Conservation (phyloP, 1,139 yeast species). For the Sugiyamaella grinbergsii region DNA sequence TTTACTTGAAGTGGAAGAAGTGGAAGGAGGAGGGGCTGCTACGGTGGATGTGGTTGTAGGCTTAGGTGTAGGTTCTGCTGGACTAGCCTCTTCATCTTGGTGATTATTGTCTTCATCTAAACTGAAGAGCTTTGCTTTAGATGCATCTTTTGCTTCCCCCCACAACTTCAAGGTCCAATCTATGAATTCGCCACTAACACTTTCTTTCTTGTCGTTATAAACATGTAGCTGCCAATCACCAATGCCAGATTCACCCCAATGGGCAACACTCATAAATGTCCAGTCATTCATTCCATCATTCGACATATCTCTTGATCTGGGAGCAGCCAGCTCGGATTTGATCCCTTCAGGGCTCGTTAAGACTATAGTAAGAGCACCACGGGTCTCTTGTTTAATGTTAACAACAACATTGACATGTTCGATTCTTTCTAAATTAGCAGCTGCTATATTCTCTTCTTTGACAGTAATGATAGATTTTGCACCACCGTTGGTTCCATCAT, state of each 20-base stretch:
- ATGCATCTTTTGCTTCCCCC: conserved; percentile 73
- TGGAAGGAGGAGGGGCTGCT: conserved; percentile 7
- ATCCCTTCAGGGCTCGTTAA: conserved; percentile 77
- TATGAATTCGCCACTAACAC: conserved; percentile 50
- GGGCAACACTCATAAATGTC: conserved; percentile 98
- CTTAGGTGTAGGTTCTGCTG: conserved; percentile 2
- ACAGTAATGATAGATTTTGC: conserved; percentile 53
- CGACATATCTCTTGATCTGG: conserved; percentile 60
- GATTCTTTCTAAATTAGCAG: conserved; percentile 64
- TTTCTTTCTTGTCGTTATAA: conserved; percentile 47
- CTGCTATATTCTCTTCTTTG: conserved; percentile 51
- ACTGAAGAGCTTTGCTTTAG: conserved; percentile 55
- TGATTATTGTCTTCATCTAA: conserved; percentile 33
- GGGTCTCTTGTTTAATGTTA: conserved; percentile 59
- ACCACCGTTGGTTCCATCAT: conserved; percentile 34
- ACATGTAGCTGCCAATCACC: conserved; percentile 86
- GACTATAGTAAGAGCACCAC: conserved; percentile 72
- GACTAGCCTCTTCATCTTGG: conserved; percentile 23
- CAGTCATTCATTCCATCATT: conserved; percentile 69
- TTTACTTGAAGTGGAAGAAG: conserved; percentile 24
- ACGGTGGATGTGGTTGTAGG: neutral
- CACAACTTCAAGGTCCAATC: conserved; percentile 80
- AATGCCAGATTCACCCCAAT: conserved; percentile 86
- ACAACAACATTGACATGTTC: conserved; percentile 89
- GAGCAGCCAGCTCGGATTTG: conserved; percentile 72